Evolutionary conservation across 1,139 yeast species (phyloP), one percentile per base, ranked within the genome.

Genomic region (Williopsis jadinii): DNA sequence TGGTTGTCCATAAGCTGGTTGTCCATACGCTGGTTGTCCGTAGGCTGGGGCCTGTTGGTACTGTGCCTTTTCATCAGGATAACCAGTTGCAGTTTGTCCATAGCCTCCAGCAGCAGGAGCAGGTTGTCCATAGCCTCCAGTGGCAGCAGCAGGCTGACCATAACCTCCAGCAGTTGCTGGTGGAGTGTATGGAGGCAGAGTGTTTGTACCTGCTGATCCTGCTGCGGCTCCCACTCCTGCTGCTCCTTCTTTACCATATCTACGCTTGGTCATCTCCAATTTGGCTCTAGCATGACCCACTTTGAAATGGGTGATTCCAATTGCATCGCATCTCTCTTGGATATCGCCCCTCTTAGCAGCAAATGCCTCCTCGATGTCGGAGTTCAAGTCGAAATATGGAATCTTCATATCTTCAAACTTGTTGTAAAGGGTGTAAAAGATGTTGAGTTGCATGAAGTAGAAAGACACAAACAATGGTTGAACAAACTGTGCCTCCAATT

Each of bases 361-460:
- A 64, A 84, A 92, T 3, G 92, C 83, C 58, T 85, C 92, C 42
- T 84, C 73, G 52, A 92, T 84, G 60, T 88, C 97, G 40, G 85
- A 71, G 41, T 75, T 70, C 59, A 92, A 70, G 61, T 92, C 95
- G 65, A 92, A 92, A 66, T 92, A 90, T 11, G 97, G 96, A 51
- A 92, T 92, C 68, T 92, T 88, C 84, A 90, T 80, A 61, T 87
- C 95, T 64, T 90, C 95, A 87, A 92, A 86, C 54, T 85, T 75
- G 57, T 75, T 83, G 69, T 85, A 90, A 49, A 92, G 70, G 0
- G 97, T 88, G 71, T 92, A 92, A 66, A 88, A 92, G 46, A 92
- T 87, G 69, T 92, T 92, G 68, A 92, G 75, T 68, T 92, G 99
- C 97, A 94, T 92, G 71, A 81, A 92, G 68, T 92, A 92, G 63